phyloP scores from a whole-genome alignment of 2,329 filamentous ascomycete species.

The Paramyrothecium roridum region DNA sequence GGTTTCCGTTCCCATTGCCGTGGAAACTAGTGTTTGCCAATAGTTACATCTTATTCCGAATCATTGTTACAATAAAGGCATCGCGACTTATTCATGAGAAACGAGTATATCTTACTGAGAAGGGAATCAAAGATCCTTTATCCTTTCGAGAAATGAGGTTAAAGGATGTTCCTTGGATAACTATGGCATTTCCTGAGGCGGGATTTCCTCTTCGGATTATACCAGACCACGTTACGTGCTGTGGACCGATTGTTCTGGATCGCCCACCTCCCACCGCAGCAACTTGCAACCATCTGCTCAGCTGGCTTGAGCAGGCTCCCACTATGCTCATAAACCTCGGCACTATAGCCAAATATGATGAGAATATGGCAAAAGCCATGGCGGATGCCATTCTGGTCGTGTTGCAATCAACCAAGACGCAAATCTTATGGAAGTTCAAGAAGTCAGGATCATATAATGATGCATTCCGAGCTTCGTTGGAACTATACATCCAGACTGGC shows the following conservation, averaged over 20 bases:
- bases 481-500: constrained; percentile 9
- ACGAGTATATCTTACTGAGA: neutral
- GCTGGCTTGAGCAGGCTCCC: neutral
- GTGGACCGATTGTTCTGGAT: neutral
- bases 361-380: neutral
- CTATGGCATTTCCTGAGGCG: neutral
- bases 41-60: neutral
- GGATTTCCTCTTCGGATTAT: neutral
- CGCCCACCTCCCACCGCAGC: neutral
- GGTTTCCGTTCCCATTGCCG: neutral
- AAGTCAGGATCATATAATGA: constrained; percentile 8
- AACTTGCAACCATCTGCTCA: neutral
- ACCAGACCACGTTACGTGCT: neutral
- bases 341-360: neutral
- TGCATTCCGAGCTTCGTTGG: constrained; percentile 3
- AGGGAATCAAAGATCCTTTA: neutral
- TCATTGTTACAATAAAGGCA: neutral
- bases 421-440: constrained; percentile 26
- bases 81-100: neutral
- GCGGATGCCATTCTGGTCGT: neutral
- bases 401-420: constrained; percentile 8
- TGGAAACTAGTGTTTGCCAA: neutral
- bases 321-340: neutral
- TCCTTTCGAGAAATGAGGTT: neutral
- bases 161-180: neutral